phyloP scores from a whole-genome alignment of 2,329 filamentous ascomycete genomes.

The Colletotrichum lupini region DNA sequence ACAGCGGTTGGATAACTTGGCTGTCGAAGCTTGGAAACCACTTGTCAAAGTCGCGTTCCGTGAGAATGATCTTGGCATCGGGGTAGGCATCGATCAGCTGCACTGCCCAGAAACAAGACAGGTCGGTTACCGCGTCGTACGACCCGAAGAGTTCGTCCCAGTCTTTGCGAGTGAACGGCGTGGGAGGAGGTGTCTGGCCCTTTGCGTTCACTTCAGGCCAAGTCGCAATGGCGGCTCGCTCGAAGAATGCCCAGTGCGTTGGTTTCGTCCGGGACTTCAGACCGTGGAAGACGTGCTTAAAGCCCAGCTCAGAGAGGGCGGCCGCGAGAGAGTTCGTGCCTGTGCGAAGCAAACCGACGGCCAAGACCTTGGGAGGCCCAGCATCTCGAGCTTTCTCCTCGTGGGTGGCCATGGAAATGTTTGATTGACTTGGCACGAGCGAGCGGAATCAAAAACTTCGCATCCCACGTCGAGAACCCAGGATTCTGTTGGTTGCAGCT shows the following conservation, averaged over 20 bases:
- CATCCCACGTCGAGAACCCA: neutral
- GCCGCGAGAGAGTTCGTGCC: conserved; percentile 31
- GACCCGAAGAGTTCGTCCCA: conserved; percentile 47
- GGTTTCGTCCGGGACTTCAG: conserved; percentile 18
- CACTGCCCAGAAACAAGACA: conserved; percentile 41
- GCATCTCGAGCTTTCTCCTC: conserved; percentile 4
- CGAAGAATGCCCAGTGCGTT: conserved; percentile 23
- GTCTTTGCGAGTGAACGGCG: conserved; percentile 38
- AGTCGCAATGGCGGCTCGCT: conserved; percentile 9
- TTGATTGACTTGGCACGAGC: neutral
- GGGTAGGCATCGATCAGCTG: conserved; percentile 46
- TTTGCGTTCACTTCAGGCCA: conserved; percentile 21
- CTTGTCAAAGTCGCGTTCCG: conserved; percentile 43
- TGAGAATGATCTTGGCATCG: conserved; percentile 47
- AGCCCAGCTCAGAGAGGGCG: conserved; percentile 28
- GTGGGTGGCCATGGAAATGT: conserved; percentile 8
- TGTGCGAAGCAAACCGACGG: conserved; percentile 34
- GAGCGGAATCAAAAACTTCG: neutral
- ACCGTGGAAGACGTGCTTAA: conserved; percentile 32
- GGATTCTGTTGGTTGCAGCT: neutral
- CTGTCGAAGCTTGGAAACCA: conserved; percentile 48
- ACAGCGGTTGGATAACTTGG: conserved; percentile 41
- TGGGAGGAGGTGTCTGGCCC: neutral
- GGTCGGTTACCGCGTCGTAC: conserved; percentile 45
- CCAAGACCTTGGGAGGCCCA: conserved; percentile 27